A percentile compares a stretch with the other conserved stretches of the same genome.
phyloP scores from a whole-genome alignment of 768 basidiomycete species.

The Strobilomyces confusus region DNA sequence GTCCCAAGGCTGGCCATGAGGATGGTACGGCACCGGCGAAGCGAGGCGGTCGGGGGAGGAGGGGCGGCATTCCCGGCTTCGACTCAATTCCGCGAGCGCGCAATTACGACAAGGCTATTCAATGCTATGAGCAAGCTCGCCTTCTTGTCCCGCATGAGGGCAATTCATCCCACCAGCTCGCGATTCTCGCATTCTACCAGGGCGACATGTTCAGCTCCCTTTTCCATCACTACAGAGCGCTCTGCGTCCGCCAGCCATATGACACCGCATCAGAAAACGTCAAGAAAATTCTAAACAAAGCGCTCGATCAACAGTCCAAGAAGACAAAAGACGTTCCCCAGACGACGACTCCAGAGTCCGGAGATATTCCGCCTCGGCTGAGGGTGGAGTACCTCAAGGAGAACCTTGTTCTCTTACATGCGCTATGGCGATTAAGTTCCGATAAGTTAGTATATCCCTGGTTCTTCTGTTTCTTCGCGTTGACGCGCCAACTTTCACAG shows the following conservation, averaged over 20 bases:
- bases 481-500: slow-evolving; percentile 10
- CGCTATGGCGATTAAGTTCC: slow-evolving; percentile 54
- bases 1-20: slow-evolving; percentile 66
- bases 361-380: slow-evolving; percentile 43
- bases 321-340: slow-evolving; percentile 39
- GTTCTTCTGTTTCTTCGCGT: neutral
- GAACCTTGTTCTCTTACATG: slow-evolving; percentile 72
- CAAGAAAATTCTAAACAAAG: slow-evolving; percentile 62
- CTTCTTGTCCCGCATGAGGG: slow-evolving; percentile 83
- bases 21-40: slow-evolving; percentile 38
- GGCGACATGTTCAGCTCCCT: slow-evolving; percentile 77
- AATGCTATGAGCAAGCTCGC: slow-evolving; percentile 84
- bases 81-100: slow-evolving; percentile 54
- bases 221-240: slow-evolving; percentile 86
- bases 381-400: slow-evolving; percentile 67
- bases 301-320: slow-evolving; percentile 55
- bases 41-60: slow-evolving; percentile 43
- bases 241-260: slow-evolving; percentile 84
- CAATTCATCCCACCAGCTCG: slow-evolving; percentile 94
- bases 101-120: slow-evolving; percentile 70
- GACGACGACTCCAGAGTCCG: slow-evolving; percentile 27
- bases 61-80: slow-evolving; percentile 42
- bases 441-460: slow-evolving; percentile 48
- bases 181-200: slow-evolving; percentile 84
- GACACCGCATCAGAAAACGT: slow-evolving; percentile 86